Base-by-base conservation (phyloP, 352 stramenopile genomes). In the Phytophthora fragariae region DNA sequence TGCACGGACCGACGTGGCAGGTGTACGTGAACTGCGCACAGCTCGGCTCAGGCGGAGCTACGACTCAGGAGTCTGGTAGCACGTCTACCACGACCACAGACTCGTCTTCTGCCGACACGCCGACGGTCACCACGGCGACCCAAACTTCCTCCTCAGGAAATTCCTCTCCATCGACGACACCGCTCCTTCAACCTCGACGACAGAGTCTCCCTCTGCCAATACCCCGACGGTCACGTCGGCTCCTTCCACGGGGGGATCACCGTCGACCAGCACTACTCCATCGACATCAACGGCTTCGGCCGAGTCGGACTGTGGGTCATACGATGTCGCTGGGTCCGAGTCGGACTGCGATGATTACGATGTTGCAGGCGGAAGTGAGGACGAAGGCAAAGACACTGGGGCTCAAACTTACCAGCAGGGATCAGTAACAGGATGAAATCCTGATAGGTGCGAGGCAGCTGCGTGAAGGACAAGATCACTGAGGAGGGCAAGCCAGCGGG, bases 1-100 rank as follows among this genome's bases (percentile, higher is more conserved):
- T 86, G 67, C 79, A 86, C 50, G 64, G 62, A 15, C 66, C 74
- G 5, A 69, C 73, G 0, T 86, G 79, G 79, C 79, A 86, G 53
- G 70, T 80, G 24, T 85, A 85, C 54, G 76, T 80, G 29, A 80
- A 80, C 61, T 81, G 71, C 29, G 54, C 65, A 1, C 61, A 67
- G 15, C 50, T 73, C 3, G 44, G 29, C 5, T 67, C 66, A 5
- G 74, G 61, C 2, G 44, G 44, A 24, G 60, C 74, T 15, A 66
- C 35, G 29, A 71, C 74, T 1, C 65, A 67, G n/a, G 75, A 68
- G 39, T 63, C 69, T 24, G 69, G 77, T 4, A 65, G 58, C 21
- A 76, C 65, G 24, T 66, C 59, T 39, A 65, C 65, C 14, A 33
- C 70, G 2, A 59, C 65, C 2, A 68, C 62, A 5, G 62, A 68